Evolutionary conservation across 2,329 filamentous ascomycete species (phyloP).

Genomic region (Calonectria pseudoreteaudii): DNA sequence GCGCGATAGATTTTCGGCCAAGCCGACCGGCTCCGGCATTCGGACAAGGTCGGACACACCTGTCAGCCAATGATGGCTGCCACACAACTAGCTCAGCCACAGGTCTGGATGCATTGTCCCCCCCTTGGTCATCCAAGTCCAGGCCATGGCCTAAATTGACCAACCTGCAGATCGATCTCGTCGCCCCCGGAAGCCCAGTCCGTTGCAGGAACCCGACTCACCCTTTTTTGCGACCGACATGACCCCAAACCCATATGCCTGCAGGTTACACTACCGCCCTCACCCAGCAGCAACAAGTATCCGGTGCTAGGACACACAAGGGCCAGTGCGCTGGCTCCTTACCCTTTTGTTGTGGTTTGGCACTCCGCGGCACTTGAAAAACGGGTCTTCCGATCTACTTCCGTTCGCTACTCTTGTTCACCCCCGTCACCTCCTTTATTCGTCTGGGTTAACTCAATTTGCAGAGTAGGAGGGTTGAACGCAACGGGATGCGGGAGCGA

Average conservation of each 20-base stretch:
- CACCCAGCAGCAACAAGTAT: not conserved
- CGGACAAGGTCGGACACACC: constrained; percentile 29
- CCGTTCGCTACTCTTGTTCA: not conserved
- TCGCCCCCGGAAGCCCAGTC: constrained; percentile 12
- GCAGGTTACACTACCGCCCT: not conserved
- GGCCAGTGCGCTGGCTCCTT: not conserved
- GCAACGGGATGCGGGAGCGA: not conserved
- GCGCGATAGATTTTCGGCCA: constrained; percentile 34
- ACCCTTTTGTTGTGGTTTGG: not conserved
- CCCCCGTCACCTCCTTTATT: not conserved
- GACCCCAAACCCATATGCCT: not conserved
- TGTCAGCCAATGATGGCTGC: constrained; percentile 34
- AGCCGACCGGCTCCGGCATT: constrained; percentile 37
- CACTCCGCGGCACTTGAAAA: constrained; percentile 9
- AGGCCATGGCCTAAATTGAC: constrained; percentile 11
- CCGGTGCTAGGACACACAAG: not conserved
- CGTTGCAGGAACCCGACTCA: constrained; percentile 20
- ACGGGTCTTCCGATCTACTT: constrained; percentile 1
- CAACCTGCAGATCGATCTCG: constrained; percentile 26
- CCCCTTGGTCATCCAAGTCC: constrained; percentile 9
- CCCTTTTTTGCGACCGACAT: constrained; percentile 11
- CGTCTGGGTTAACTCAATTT: not conserved
- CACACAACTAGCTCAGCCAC: constrained; percentile 36
- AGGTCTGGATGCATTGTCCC: constrained; percentile 8
- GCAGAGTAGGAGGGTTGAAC: not conserved